Evolutionary conservation across 495 filamentous ascomycete genomes (phyloP).

Genomic region (Xylaria nigripes): DNA sequence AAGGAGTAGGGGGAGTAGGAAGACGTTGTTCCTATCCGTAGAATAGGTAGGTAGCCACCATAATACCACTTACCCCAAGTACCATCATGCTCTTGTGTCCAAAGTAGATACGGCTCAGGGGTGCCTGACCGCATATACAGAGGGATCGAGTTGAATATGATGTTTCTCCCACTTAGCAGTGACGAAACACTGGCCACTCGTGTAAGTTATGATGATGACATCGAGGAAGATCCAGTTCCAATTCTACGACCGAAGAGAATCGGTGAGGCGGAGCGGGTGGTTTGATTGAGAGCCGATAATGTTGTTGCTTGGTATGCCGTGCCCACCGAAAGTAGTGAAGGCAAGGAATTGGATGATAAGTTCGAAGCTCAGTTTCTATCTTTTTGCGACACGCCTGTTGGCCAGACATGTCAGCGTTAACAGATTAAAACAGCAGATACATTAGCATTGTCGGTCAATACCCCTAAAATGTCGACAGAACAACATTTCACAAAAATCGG

Average conservation of each 20-base stretch:
- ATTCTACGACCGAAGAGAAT: slow-evolving; percentile 61
- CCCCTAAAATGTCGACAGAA: too few relatives aligned
- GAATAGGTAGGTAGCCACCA: too few relatives aligned
- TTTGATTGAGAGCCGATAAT: slow-evolving; percentile 71
- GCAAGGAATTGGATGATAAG: slow-evolving; percentile 73
- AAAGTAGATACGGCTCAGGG: slow-evolving; percentile 33
- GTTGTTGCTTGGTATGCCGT: slow-evolving; percentile 81
- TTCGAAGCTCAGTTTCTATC: slow-evolving; percentile 71
- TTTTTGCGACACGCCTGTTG: slow-evolving; percentile 33
- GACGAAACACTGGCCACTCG: slow-evolving; percentile 72
- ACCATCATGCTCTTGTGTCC: slow-evolving; percentile 34
- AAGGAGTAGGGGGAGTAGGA: too few relatives aligned
- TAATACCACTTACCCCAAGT: slow-evolving; percentile 43
- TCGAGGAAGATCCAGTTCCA: slow-evolving; percentile 72
- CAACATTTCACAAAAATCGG: too few relatives aligned
- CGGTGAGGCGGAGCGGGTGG: slow-evolving; percentile 70
- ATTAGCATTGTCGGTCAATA: too few relatives aligned
- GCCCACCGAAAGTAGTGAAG: slow-evolving; percentile 68
- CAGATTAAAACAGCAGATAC: too few relatives aligned
- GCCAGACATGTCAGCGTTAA: too few relatives aligned
- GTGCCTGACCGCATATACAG: slow-evolving; percentile 34
- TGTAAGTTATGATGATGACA: slow-evolving; percentile 80
- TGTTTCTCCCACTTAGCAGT: slow-evolving; percentile 76
- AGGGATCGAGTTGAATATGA: slow-evolving; percentile 23
- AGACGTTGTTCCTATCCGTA: too few relatives aligned